Evolutionary conservation across 1,139 yeast species (phyloP), one percentile per base, ranked within the genome.

Genomic region (Yamadazyma dushanensis): DNA sequence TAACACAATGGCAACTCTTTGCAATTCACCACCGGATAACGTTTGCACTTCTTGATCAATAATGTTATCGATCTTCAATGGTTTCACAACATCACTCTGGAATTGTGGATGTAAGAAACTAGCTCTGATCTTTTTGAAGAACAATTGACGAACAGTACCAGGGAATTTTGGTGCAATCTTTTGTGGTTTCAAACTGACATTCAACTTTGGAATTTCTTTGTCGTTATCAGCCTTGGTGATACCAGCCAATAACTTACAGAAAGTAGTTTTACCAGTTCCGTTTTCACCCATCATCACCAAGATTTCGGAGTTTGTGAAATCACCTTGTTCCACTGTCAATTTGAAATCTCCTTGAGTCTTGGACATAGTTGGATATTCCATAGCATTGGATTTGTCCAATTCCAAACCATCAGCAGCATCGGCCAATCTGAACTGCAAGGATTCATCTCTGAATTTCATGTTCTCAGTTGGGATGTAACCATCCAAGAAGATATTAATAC

Each of bases 201-300:
- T 88, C 62, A 92, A 72, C 60, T 85, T 83, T 38, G 97, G 97
- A 46, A 88, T 81, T 54, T 79, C 77, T 45, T 68, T 65, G 39
- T 88, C 88, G 47, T 78, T 77, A 64, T 90, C 97, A 26, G 97
- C 94, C 34, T 86, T 73, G 49, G 86, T 74, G 29, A 88, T 88
- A 56, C 98, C 98, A 15, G 98, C 97, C 53, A 92, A 75, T 57
- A 92, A 72, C 61, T 84, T 86, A 76, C 97, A 90, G 73, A 92
- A 83, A 7, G 98, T 92, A 29, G 98, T 92, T 71, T 92, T 92
- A 74, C 98, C 98, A 16, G 98, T 92, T 72, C 98, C 98, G 63
- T 92, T 92, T 71, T 92, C 98, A 61, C 98, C 98, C 96, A 92
- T 90, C 97, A 92, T 88, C 41, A 92, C 98, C 57, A 92, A 77